These are phyloP conservation scores for Suaeda aralocaspica DNA, from an alignment of 148 eudicot species.

Conservation along the genomic window DNA sequence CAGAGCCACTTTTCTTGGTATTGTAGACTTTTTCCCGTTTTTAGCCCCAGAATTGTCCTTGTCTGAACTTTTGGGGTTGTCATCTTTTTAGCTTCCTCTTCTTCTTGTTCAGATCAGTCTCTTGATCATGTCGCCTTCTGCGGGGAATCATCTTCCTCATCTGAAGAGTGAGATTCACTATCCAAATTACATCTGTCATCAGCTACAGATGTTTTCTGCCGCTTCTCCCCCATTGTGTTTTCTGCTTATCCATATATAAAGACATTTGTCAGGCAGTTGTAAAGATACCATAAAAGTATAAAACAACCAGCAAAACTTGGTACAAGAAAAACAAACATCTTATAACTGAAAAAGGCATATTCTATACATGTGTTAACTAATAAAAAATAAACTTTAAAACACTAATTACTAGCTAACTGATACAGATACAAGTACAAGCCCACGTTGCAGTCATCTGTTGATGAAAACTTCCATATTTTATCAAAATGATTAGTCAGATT, in stretches of 20 bases:
- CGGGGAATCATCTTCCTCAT: slow-evolving; percentile 44
- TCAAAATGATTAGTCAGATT: too few relatives aligned
- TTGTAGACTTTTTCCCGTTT: slow-evolving; percentile 38
- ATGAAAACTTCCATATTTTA: too few relatives aligned
- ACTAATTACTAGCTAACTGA: too few relatives aligned
- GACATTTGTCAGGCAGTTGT: not conserved
- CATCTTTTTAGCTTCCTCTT: slow-evolving; percentile 32
- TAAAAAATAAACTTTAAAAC: too few relatives aligned
- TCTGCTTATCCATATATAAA: slow-evolving; percentile 24
- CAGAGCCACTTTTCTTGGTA: slow-evolving; percentile 31
- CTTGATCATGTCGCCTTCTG: slow-evolving; percentile 52
- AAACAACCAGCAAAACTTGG: not conserved
- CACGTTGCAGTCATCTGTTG: too few relatives aligned
- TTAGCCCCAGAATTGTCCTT: slow-evolving; percentile 46
- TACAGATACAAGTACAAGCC: too few relatives aligned
- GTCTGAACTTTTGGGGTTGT: slow-evolving; percentile 39
- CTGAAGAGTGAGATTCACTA: slow-evolving; percentile 45
- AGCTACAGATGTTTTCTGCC: slow-evolving; percentile 33
- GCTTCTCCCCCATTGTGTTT: slow-evolving; percentile 55
- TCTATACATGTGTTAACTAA: too few relatives aligned
- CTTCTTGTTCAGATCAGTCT: slow-evolving; percentile 49
- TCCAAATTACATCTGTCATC: slow-evolving; percentile 45
- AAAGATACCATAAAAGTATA: not conserved
- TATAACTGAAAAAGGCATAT: too few relatives aligned
- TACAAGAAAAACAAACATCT: not conserved